These are phyloP conservation scores for Dendrobium chrysotoxum DNA, from an alignment of 106 monocot species.

Conservation along the genomic window DNA sequence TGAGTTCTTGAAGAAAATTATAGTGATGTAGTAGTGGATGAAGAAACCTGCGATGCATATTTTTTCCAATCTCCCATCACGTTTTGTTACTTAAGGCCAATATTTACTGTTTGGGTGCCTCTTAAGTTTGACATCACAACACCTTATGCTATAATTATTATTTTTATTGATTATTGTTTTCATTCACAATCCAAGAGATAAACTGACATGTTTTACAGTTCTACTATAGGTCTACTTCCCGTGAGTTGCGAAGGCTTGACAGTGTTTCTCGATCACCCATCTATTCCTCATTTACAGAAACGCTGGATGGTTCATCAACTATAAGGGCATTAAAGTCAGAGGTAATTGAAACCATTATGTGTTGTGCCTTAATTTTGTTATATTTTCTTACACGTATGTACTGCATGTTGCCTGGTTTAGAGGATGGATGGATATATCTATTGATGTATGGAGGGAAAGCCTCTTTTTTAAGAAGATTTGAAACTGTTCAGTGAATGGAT, in stretches of 20 bases:
- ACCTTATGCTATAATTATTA: not conserved
- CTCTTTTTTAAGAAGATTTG: no score
- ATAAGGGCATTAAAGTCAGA: constrained; percentile 78
- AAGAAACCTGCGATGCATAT: not conserved
- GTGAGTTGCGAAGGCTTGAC: constrained; percentile 90
- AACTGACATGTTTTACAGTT: constrained; percentile 35
- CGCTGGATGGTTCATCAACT: constrained; percentile 81
- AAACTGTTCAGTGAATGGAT: no score
- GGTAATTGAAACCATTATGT: constrained; percentile 26
- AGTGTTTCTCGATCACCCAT: constrained; percentile 98
- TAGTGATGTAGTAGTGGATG: no score
- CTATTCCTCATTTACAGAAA: constrained; percentile 88
- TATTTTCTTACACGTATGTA: not conserved
- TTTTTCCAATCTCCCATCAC: not conserved
- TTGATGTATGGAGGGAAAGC: not conserved
- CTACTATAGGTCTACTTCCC: constrained; percentile 94
- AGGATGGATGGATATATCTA: not conserved
- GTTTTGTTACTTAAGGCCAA: not conserved
- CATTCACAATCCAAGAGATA: not conserved
- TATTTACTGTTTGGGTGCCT: not conserved
- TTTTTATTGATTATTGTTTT: not conserved
- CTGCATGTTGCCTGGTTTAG: not conserved
- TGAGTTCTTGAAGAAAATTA: no score
- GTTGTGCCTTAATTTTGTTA: not conserved
- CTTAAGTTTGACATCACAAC: not conserved